Conservation (phyloP, 2,329 filamentous ascomycete genomes). For the Microdochium nivale region DNA sequence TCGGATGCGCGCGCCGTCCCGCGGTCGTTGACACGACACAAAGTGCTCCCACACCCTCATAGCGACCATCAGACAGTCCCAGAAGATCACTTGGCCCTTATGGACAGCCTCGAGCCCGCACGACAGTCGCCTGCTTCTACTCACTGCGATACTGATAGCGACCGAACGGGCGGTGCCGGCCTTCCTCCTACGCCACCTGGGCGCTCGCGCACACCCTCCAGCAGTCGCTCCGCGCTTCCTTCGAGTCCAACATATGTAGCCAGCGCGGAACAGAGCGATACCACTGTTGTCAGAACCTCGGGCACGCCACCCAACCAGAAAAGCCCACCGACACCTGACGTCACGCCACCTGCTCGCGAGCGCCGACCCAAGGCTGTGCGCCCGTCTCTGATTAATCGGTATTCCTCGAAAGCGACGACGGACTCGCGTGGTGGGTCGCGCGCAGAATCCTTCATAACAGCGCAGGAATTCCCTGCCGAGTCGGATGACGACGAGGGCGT, state of each 20-base stretch:
- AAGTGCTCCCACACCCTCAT: not conserved
- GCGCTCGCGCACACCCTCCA: conserved; percentile 49
- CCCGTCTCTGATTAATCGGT: conserved; percentile 37
- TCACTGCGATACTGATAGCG: not conserved
- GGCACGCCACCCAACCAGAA: conserved; percentile 56
- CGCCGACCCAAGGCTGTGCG: conserved; percentile 35
- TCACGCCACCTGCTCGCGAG: conserved; percentile 56
- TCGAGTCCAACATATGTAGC: conserved; percentile 31
- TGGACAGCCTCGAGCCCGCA: not conserved
- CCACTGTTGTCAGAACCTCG: conserved; percentile 31
- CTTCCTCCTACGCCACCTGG: conserved; percentile 56
- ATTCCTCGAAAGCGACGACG: conserved; percentile 41
- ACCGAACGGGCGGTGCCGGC: conserved; percentile 28
- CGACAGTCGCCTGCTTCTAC: not conserved
- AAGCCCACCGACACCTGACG: conserved; percentile 66
- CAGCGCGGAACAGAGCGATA: conserved; percentile 27
- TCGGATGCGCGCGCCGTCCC: not conserved
- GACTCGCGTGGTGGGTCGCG: conserved; percentile 39
- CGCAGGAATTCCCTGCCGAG: conserved; percentile 53
- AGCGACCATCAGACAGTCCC: not conserved
- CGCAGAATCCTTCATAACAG: conserved; percentile 65
- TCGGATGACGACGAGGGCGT: conserved; percentile 48
- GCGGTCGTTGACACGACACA: not conserved
- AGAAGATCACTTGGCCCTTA: not conserved
- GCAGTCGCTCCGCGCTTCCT: conserved; percentile 33